A percentile compares a stretch with the other conserved stretches of the same genome.
Conservation (phyloP, 2,329 filamentous ascomycete genomes). For the Aspergillus brunneoviolaceus region DNA sequence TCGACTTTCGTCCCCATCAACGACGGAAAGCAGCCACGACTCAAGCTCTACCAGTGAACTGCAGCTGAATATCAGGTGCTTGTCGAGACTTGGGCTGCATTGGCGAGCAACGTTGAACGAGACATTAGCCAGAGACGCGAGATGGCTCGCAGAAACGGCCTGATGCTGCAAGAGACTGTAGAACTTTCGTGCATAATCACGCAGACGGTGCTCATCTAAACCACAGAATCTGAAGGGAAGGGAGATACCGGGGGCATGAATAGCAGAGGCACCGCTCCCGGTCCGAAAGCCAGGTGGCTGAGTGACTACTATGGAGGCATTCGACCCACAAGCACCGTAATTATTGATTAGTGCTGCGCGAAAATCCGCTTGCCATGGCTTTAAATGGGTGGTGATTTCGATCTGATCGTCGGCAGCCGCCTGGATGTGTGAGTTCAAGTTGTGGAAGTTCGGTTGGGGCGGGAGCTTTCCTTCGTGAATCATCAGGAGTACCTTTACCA, state of each 20-base stretch:
- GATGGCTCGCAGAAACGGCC: neutral
- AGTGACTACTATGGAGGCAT: conserved; percentile 29
- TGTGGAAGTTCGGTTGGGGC: conserved; percentile 23
- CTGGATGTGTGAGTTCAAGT: conserved; percentile 22
- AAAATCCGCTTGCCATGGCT: conserved; percentile 16
- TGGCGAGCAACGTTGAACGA: conserved; percentile 18
- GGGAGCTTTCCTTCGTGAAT: conserved; percentile 25
- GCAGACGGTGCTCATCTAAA: conserved; percentile 11
- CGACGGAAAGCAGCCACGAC: neutral
- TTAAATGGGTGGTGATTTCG: conserved; percentile 11
- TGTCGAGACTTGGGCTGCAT: conserved; percentile 19
- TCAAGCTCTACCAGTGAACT: conserved; percentile 15
- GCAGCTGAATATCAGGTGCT: conserved; percentile 14
- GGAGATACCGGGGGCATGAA: neutral
- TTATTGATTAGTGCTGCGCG: conserved; percentile 24
- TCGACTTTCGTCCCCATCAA: conserved; percentile 2
- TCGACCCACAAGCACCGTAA: conserved; percentile 27
- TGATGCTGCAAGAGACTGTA: neutral
- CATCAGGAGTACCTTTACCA: conserved; percentile 34
- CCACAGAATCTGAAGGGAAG: conserved; percentile 20
- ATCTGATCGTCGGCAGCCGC: conserved; percentile 11
- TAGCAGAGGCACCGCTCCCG: neutral
- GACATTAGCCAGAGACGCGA: conserved; percentile 13
- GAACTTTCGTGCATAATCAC: conserved; percentile 10
- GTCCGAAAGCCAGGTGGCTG: conserved; percentile 1